Conservation (phyloP, 345 rosid genomes). For the Iberis pinnata region DNA sequence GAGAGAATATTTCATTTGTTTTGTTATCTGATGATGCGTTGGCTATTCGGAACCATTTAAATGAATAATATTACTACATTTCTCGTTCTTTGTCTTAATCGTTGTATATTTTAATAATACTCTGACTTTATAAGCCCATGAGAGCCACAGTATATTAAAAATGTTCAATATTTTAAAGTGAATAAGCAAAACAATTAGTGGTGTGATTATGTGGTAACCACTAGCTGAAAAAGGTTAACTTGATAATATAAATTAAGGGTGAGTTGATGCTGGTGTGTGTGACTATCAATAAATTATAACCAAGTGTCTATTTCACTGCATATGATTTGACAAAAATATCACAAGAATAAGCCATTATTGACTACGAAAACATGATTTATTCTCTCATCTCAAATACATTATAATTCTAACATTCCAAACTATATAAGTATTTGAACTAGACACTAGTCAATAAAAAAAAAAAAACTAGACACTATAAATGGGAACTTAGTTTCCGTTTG, state of each 20-base stretch:
- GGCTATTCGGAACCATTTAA: conserved; percentile 14
- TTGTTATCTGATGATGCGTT: conserved; percentile 20
- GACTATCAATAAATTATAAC: background rate
- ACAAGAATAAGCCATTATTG: conserved; percentile 12
- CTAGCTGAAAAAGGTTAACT: conserved; percentile 8
- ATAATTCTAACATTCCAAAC: too few species aligned
- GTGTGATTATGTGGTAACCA: conserved; percentile 21
- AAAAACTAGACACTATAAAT: too few species aligned
- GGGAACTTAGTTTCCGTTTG: too few species aligned
- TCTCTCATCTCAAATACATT: background rate
- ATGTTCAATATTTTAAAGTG: background rate
- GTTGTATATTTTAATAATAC: background rate
- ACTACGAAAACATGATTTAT: background rate
- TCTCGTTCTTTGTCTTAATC: background rate
- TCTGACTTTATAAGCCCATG: conserved; percentile 12
- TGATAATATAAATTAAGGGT: conserved; percentile 12
- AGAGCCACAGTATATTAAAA: conserved; percentile 12
- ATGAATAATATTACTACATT: conserved; percentile 12
- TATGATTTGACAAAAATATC: conserved; percentile 15
- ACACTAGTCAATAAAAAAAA: too few species aligned
- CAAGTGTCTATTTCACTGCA: conserved; percentile 17
- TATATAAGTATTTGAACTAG: too few species aligned
- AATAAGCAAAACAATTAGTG: background rate
- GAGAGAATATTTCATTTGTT: conserved; percentile 28
- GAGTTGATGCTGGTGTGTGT: conserved; percentile 17